Evolutionary conservation across 495 filamentous ascomycete genomes (phyloP), one percentile per base, ranked within the genome.

Genomic region (Aspergillus panamensis): DNA sequence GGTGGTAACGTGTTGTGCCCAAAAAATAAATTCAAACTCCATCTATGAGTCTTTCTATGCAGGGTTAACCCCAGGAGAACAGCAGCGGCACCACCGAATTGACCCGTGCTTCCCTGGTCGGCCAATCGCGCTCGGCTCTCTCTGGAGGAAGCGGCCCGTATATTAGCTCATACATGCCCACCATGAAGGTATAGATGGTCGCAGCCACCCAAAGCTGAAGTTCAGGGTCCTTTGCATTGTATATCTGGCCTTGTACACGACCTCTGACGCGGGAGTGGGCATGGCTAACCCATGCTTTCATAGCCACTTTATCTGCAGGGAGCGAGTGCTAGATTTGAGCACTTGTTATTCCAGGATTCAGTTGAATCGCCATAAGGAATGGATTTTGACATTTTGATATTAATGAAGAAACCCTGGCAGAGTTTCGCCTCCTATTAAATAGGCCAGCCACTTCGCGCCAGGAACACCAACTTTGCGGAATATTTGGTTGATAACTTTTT

Each of bases 191-290:
- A 32, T 63, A 66, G 19, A 66, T 17, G 6, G 63, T 68, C 8
- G 59, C 63, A 1, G 66, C 66, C 3, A 61, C 58, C 66, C 66
- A 68, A 17, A 62, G 59, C 19, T 68, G 63, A 7, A 66, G 55
- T 19, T 63, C 57, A 9, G 58, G 51, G 55, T 68, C 60, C 6
- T 45, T 48, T 4, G 66, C 66, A 42, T 61, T 40, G 48, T 68
- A 69, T 16, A 19, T 14, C 17, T 17, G 8, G 19, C 37, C 52
- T 10, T 25, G 12, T 6, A 10, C 39, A 8, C 25, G 39, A 0
- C 52, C 52, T 21, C 39, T 55, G n/a, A 55, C 52, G 3, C 52
- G 52, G 30, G 37, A 21, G 31, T 55, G 52, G 10, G 40, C 40
- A 9, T 45, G 37, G 39, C 45, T 25, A 10, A 55, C 52, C 52